Evolutionary conservation across 2,329 filamentous ascomycete species (phyloP).

Genomic region (Alternaria hordeiaustralica): DNA sequence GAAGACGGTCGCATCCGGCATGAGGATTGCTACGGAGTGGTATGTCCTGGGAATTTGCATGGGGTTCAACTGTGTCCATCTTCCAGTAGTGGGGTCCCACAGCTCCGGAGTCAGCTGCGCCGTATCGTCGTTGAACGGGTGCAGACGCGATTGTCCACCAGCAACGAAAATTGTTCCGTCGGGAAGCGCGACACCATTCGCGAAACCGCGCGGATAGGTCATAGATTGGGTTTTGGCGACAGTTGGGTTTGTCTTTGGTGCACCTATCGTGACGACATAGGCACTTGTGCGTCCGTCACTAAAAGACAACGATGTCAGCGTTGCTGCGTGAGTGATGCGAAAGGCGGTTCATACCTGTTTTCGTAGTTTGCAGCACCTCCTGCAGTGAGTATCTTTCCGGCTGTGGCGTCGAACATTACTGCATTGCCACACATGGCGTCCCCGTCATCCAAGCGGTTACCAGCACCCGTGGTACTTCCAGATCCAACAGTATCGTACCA

Average conservation of each 20-base stretch:
- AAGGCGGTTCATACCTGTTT: not conserved
- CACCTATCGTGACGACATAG: slow-evolving; percentile 58
- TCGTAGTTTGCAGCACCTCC: slow-evolving; percentile 59
- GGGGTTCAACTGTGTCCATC: slow-evolving; percentile 32
- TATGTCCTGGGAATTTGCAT: slow-evolving; percentile 33
- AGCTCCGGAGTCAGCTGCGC: slow-evolving; percentile 29
- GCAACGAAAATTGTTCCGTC: slow-evolving; percentile 45
- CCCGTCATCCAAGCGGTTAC: slow-evolving; percentile 51
- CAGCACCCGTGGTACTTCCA: slow-evolving; percentile 53
- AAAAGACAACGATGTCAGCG: not conserved
- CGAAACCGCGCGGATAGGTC: slow-evolving; percentile 37
- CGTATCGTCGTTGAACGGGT: slow-evolving; percentile 28
- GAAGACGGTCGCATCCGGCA: slow-evolving; percentile 36
- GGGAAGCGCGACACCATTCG: slow-evolving; percentile 38
- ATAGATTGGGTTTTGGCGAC: slow-evolving; percentile 33
- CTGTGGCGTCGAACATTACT: slow-evolving; percentile 63
- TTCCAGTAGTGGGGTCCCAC: slow-evolving; percentile 28
- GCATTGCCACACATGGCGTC: slow-evolving; percentile 64
- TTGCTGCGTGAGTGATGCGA: not conserved
- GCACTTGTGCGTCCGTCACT: slow-evolving; percentile 54
- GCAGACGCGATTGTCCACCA: slow-evolving; percentile 30
- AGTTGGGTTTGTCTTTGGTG: slow-evolving; percentile 24
- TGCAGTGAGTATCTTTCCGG: slow-evolving; percentile 61
- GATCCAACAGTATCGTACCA: slow-evolving; percentile 60
- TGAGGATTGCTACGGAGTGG: slow-evolving; percentile 36